phyloP scores from a whole-genome alignment of 2,329 filamentous ascomycete genomes.

The Corniculantispora saksenae region DNA sequence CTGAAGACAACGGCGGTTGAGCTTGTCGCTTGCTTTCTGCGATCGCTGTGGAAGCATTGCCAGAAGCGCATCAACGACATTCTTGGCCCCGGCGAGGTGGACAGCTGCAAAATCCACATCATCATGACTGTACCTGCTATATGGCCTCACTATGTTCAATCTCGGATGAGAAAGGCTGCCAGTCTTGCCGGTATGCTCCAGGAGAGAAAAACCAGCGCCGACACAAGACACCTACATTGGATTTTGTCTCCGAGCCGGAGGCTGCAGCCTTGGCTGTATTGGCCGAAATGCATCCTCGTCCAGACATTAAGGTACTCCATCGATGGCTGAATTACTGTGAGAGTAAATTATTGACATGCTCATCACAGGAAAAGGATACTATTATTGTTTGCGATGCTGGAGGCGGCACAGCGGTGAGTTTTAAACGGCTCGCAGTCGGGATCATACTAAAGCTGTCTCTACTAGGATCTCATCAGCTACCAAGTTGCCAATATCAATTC shows the following conservation, averaged over 20 bases:
- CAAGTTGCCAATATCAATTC: conserved; percentile 25
- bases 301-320: background rate
- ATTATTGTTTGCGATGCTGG: conserved; percentile 40
- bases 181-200: conserved; percentile 38
- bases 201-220: conserved; percentile 21
- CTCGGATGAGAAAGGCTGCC: conserved; percentile 39
- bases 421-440: background rate
- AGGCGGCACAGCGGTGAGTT: conserved; percentile 37
- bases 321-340: background rate
- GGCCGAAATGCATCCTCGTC: background rate
- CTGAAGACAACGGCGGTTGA: conserved; percentile 28
- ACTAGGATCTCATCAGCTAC: conserved; percentile 45
- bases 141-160: conserved; percentile 42
- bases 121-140: conserved; percentile 48
- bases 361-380: conserved; percentile 22
- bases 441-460: background rate
- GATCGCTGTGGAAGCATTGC: conserved; percentile 35
- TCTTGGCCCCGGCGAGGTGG: conserved; percentile 26
- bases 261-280: conserved; percentile 42
- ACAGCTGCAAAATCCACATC: conserved; percentile 34
- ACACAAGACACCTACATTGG: conserved; percentile 30
- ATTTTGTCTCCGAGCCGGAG: conserved; percentile 46
- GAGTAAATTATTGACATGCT: background rate
- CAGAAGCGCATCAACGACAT: conserved; percentile 29
- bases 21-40: conserved; percentile 35